Evolutionary conservation across 108 stramenopile genomes (phyloP).

Genomic region (Nitzschia palea): DNA sequence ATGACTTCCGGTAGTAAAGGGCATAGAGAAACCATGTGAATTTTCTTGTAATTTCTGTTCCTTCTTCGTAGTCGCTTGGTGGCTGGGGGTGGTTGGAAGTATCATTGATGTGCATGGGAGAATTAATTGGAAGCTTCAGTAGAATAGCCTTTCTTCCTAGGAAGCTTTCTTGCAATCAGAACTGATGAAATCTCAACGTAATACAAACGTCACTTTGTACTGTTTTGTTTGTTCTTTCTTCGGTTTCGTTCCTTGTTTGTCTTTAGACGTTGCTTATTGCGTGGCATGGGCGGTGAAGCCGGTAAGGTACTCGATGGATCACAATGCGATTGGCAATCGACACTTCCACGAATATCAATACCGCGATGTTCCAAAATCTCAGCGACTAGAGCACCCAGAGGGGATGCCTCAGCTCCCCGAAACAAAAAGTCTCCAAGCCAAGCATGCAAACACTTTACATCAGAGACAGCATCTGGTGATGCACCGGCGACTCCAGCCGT

Average conservation of each 20-base stretch:
- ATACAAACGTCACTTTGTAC: too few species aligned
- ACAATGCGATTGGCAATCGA: slow-evolving; percentile 30
- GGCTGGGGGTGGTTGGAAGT: too few species aligned
- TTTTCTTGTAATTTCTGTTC: too few species aligned
- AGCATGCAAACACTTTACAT: slow-evolving; percentile 48
- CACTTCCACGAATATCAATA: slow-evolving; percentile 32
- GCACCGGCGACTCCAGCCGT: slow-evolving; percentile 37
- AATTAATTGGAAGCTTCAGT: neutral
- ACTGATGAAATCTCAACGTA: too few species aligned
- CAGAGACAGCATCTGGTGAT: slow-evolving; percentile 15
- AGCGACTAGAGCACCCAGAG: slow-evolving; percentile 27
- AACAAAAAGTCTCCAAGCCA: slow-evolving; percentile 47
- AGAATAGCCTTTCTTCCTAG: too few species aligned
- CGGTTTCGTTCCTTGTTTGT: slow-evolving; percentile 19
- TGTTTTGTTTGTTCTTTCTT: too few species aligned
- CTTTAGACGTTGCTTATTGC: slow-evolving; percentile 40
- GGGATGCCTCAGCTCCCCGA: slow-evolving; percentile 18
- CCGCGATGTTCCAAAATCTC: slow-evolving; percentile 15
- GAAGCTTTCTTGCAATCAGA: too few species aligned
- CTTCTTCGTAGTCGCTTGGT: too few species aligned
- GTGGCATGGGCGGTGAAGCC: slow-evolving; percentile 30
- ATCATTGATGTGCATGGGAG: neutral
- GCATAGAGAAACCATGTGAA: too few species aligned
- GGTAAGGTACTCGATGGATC: slow-evolving; percentile 15
- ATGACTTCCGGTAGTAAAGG: too few species aligned